Evolutionary conservation across 352 stramenopile species (phyloP).

Genomic region (Pelagophyceae sp.): DNA sequence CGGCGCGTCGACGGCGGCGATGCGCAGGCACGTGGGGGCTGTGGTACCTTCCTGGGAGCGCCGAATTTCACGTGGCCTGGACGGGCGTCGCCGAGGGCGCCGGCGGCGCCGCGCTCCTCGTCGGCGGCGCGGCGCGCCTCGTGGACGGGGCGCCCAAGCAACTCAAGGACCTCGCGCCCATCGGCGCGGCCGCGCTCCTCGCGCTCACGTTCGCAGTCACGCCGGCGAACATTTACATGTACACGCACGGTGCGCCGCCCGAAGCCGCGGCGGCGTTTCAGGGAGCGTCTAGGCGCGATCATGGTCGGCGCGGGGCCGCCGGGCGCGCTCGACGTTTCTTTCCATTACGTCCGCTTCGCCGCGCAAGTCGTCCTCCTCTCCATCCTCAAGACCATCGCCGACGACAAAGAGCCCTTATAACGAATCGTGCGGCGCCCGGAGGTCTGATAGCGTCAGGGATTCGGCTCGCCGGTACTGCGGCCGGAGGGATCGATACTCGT

Average conservation of each 20-base stretch:
- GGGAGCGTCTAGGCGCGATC: not conserved
- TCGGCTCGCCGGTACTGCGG: too few species aligned
- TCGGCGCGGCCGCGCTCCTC: slow-evolving; percentile 28
- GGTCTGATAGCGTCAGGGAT: too few species aligned
- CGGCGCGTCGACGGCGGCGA: too few species aligned
- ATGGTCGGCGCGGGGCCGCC: not conserved
- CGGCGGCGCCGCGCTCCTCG: slow-evolving; percentile 29
- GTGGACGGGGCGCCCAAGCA: not conserved
- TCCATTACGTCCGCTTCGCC: slow-evolving; percentile 30
- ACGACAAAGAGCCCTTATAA: too few species aligned
- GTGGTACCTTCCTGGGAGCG: slow-evolving; percentile 25
- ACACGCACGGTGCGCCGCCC: slow-evolving; percentile 26
- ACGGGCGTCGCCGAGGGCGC: slow-evolving; percentile 24
- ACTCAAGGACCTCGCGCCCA: too few species aligned
- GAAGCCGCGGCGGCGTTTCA: slow-evolving; percentile 22
- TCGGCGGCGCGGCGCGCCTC: slow-evolving; percentile 22
- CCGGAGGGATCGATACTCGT: too few species aligned
- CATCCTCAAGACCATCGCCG: slow-evolving; percentile 26
- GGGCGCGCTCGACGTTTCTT: slow-evolving; percentile 16
- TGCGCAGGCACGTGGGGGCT: slow-evolving; percentile 21
- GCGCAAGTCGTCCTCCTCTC: slow-evolving; percentile 28
- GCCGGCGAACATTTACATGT: slow-evolving; percentile 27
- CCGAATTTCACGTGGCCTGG: slow-evolving; percentile 29
- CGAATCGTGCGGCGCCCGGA: too few species aligned
- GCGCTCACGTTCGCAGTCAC: slow-evolving; percentile 22